These are phyloP conservation scores for Chaetothyriales sp. DNA, from an alignment of 2,329 filamentous ascomycete genomes.

Conservation along the genomic window DNA sequence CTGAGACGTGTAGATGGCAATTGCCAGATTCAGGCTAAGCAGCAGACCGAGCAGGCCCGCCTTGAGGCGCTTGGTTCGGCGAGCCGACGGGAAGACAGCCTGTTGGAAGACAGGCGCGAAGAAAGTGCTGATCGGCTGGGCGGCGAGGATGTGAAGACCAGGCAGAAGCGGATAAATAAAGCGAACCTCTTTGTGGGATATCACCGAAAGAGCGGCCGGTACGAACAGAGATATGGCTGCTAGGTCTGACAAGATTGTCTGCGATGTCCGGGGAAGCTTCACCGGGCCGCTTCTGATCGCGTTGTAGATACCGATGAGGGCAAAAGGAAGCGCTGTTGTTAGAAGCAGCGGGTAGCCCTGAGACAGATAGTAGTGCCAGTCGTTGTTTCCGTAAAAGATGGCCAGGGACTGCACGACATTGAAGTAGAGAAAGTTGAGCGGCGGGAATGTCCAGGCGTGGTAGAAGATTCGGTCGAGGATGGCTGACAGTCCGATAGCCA, in stretches of 20 bases:
- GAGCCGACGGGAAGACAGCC: constrained; percentile 19
- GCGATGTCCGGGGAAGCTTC: constrained; percentile 5
- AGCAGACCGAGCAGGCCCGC: constrained; percentile 40
- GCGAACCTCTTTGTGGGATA: constrained; percentile 91
- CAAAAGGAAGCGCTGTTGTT: constrained; percentile 69
- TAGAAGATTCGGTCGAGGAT: constrained; percentile 67
- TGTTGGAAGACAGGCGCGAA: constrained; percentile 24
- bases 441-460: constrained; percentile 72
- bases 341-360: constrained; percentile 80
- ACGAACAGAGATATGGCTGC: constrained; percentile 45
- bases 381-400: constrained; percentile 81
- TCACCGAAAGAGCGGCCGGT: constrained; percentile 51
- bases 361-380: constrained; percentile 82
- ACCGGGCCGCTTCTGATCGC: constrained; percentile 22
- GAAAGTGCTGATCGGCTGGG: constrained; percentile 40
- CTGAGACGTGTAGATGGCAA: constrained; percentile 59
- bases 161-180: constrained; percentile 91
- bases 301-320: constrained; percentile 47
- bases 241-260: constrained; percentile 34
- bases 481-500: constrained; percentile 48
- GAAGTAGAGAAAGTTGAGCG: constrained; percentile 74
- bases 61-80: constrained; percentile 28
- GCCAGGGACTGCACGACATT: constrained; percentile 79
- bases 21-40: constrained; percentile 50
- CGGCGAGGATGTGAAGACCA: constrained; percentile 65